A percentile compares a stretch with the other conserved stretches of the same genome.
phyloP scores from a whole-genome alignment of 176 grass and related monocot species.

The Themeda triandra region DNA sequence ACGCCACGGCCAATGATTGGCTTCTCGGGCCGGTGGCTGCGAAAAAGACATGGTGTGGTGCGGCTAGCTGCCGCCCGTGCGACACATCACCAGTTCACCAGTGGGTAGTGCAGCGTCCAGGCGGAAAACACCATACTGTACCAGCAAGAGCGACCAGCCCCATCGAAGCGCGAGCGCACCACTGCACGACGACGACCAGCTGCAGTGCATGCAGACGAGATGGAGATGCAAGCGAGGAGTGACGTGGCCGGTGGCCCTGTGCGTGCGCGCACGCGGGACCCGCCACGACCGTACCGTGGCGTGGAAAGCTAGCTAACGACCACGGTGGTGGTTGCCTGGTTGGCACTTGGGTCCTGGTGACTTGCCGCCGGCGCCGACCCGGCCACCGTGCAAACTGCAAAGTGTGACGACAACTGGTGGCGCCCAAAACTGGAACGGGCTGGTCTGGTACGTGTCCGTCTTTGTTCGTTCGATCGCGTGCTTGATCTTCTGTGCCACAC shows the following conservation, averaged over 20 bases:
- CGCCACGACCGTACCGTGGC: not conserved
- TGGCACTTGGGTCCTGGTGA: not conserved
- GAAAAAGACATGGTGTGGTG: not conserved
- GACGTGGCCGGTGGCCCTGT: not conserved
- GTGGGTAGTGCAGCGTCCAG: constrained; percentile 18
- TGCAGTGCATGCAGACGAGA: not conserved
- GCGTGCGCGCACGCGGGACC: not conserved
- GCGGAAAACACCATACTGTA: constrained; percentile 6
- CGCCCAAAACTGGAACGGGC: not conserved
- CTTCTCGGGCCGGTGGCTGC: not conserved
- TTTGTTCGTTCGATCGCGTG: not conserved
- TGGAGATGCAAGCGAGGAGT: not conserved
- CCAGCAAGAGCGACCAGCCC: not conserved
- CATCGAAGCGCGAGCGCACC: not conserved
- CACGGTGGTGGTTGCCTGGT: not conserved
- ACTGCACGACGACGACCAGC: not conserved
- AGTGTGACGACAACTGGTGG: not conserved
- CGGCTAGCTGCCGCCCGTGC: not conserved
- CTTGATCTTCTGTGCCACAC: too few species aligned
- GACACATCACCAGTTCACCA: not conserved
- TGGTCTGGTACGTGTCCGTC: not conserved
- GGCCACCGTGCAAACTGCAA: not conserved
- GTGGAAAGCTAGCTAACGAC: not conserved
- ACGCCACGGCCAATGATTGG: constrained; percentile 1
- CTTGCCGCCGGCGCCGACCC: too few species aligned